phyloP scores from a whole-genome alignment of 2,329 filamentous ascomycete genomes.

The Aspergillus aculeatinus region DNA sequence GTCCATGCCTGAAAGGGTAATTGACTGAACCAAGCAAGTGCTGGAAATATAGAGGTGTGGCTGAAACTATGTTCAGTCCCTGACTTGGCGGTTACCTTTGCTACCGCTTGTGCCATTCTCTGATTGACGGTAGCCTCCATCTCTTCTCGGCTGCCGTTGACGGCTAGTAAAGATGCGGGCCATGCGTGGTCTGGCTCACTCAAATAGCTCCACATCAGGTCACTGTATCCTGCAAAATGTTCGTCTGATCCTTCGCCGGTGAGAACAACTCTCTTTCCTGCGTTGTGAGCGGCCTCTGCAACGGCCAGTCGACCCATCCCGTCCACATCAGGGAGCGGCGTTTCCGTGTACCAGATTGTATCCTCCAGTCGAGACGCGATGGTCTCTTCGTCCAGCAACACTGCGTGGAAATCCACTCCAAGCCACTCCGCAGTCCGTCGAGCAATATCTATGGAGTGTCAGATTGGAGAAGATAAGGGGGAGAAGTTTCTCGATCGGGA shows the following conservation, averaged over 20 bases:
- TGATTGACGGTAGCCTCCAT: slow-evolving; percentile 3
- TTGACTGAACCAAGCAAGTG: slow-evolving; percentile 35
- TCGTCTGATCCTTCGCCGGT: slow-evolving; percentile 57
- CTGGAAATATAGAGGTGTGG: slow-evolving; percentile 37
- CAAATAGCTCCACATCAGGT: slow-evolving; percentile 50
- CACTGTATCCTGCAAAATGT: slow-evolving; percentile 54
- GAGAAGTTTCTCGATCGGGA: not conserved
- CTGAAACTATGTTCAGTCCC: slow-evolving; percentile 40
- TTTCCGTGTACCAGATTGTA: slow-evolving; percentile 48
- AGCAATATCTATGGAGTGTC: slow-evolving; percentile 37
- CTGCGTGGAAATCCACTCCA: slow-evolving; percentile 47
- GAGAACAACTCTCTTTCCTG: slow-evolving; percentile 55
- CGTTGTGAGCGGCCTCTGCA: slow-evolving; percentile 45
- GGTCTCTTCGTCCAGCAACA: slow-evolving; percentile 45
- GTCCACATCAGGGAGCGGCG: slow-evolving; percentile 53
- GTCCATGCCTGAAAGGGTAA: slow-evolving; percentile 40
- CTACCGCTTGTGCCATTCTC: not conserved
- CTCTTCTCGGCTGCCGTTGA: slow-evolving; percentile 3
- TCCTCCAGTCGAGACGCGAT: slow-evolving; percentile 47
- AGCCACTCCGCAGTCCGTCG: slow-evolving; percentile 51
- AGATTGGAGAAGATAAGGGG: not conserved
- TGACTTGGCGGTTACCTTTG: slow-evolving; percentile 16
- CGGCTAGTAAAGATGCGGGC: slow-evolving; percentile 26
- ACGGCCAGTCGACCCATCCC: slow-evolving; percentile 54
- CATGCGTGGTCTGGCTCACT: slow-evolving; percentile 49